phyloP scores from a whole-genome alignment of 768 basidiomycete genomes.

The Mycena vulgaris region DNA sequence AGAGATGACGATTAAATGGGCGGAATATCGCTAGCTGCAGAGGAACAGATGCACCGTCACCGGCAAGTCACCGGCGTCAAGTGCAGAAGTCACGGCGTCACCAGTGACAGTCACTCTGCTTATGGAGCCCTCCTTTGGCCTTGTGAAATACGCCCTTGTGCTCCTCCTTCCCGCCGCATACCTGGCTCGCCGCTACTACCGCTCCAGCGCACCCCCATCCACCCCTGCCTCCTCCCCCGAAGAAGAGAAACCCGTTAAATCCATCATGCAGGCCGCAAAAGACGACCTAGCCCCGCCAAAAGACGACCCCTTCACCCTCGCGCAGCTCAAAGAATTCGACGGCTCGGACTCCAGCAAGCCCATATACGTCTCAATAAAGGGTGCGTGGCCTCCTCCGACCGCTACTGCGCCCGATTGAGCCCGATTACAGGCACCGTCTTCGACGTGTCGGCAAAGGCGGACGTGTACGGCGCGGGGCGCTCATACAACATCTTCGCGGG shows the following conservation, averaged over 20 bases:
- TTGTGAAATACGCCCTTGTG: conserved; percentile 22
- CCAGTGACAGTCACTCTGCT: too few relatives aligned
- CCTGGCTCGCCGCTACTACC: conserved; percentile 22
- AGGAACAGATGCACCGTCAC: too few relatives aligned
- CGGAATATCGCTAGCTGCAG: too few relatives aligned
- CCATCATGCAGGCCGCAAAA: conserved; percentile 81
- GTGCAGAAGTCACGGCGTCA: too few relatives aligned
- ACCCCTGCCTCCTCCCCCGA: neutral
- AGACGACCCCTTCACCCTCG: conserved; percentile 81
- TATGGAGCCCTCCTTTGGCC: too few relatives aligned
- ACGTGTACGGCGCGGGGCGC: conserved; percentile 89
- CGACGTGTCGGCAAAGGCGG: conserved; percentile 88
- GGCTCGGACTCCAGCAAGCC: conserved; percentile 77
- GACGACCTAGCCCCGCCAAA: conserved; percentile 79
- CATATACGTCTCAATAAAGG: conserved; percentile 96
- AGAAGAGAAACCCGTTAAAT: conserved; percentile 50
- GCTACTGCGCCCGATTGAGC: neutral
- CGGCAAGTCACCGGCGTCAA: too few relatives aligned
- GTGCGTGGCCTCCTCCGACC: conserved; percentile 51
- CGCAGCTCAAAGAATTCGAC: conserved; percentile 78
- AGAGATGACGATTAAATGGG: too few relatives aligned
- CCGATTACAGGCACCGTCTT: conserved; percentile 80
- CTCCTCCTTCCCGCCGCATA: conserved; percentile 21
- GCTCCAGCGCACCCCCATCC: neutral
- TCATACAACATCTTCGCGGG: conserved; percentile 93